Conservation (phyloP, 73 alveolate species). For the Paramecium tetraurelia region DNA sequence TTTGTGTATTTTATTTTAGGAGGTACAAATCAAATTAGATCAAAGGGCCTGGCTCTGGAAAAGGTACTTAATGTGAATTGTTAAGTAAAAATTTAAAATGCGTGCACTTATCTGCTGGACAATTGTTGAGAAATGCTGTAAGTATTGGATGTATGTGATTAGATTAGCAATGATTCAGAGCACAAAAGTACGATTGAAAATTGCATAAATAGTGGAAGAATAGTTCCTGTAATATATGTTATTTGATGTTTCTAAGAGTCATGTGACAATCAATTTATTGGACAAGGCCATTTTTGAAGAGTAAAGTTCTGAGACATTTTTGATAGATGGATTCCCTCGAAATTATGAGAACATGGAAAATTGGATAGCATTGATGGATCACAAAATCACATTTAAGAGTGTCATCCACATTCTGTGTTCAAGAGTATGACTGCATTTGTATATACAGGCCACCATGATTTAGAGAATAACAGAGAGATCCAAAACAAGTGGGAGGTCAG, state of each 20-base stretch:
- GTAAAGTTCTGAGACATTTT: neutral
- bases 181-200: neutral
- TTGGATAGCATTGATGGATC: neutral
- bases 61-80: neutral
- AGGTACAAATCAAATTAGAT: neutral
- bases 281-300: neutral
- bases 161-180: neutral
- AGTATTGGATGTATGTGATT: neutral
- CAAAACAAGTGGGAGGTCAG: neutral
- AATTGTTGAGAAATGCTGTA: neutral
- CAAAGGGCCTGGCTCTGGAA: neutral
- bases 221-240: neutral
- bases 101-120: neutral
- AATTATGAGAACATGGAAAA: neutral
- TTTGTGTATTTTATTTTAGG: neutral
- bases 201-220: neutral
- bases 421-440: neutral
- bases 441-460: neutral
- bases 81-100: neutral
- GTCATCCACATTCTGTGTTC: neutral
- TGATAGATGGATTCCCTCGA: neutral
- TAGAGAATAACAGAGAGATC: neutral
- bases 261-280: neutral
- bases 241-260: neutral
- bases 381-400: neutral